Conservation (phyloP, 2,329 filamentous ascomycete species). For the Fusarium scirpi region DNA sequence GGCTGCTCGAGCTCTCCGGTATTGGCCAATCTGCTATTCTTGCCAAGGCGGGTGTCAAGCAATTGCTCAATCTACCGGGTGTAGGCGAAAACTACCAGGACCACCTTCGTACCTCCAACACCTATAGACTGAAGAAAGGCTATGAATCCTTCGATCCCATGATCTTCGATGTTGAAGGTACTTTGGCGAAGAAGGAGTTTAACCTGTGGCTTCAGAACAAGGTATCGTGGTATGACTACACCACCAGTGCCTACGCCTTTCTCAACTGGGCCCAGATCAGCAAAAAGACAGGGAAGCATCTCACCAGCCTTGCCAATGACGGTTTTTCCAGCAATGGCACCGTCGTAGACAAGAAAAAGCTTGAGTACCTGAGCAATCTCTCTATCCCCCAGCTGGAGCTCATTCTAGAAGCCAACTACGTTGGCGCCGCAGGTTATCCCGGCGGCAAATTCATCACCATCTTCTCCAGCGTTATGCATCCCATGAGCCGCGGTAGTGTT, state of each 20-base stretch:
- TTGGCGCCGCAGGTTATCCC: constrained; percentile 2
- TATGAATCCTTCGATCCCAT: constrained; percentile 6
- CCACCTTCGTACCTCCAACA: constrained; percentile 8
- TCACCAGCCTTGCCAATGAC: background rate
- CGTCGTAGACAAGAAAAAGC: constrained; percentile 3
- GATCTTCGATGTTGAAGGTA: background rate
- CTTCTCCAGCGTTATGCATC: constrained; percentile 4
- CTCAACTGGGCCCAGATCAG: constrained; percentile 9
- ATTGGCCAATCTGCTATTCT: background rate
- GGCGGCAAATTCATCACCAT: constrained; percentile 1
- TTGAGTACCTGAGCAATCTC: background rate
- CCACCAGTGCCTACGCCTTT: constrained; percentile 7
- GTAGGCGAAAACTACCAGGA: constrained; percentile 11
- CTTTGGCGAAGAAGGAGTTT: background rate
- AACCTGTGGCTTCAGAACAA: constrained; percentile 7
- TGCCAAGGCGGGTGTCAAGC: background rate
- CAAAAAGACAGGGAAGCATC: background rate
- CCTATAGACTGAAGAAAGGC: background rate
- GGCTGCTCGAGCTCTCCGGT: background rate
- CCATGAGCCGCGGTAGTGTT: constrained; percentile 10
- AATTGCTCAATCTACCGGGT: background rate
- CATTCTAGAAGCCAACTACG: constrained; percentile 8
- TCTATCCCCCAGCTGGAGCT: constrained; percentile 8
- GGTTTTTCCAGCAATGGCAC: background rate
- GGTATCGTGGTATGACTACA: constrained; percentile 10